Evolutionary conservation across 371 early-diverging fungal genomes (phyloP).

Genomic region (Mortierella sp.): DNA sequence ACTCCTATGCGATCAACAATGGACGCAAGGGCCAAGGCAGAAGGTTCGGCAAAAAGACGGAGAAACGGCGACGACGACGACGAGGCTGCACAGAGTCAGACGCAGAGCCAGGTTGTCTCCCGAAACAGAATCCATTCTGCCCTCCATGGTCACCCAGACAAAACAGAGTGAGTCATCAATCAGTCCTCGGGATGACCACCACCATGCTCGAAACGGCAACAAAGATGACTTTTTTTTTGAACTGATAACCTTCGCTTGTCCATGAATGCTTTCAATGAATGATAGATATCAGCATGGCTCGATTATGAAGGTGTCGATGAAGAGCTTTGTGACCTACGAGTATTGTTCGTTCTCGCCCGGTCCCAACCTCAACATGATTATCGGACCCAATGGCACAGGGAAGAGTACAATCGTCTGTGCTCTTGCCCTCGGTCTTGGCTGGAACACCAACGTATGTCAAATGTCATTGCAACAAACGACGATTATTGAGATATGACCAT

Average conservation of each 20-base stretch:
- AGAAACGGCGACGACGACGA: conserved; percentile 13
- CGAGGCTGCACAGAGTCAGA: background rate
- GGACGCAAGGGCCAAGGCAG: conserved; percentile 17
- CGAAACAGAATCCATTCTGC: conserved; percentile 19
- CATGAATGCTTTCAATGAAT: no score
- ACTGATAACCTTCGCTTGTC: background rate
- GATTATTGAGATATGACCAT: background rate
- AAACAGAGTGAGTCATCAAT: conserved; percentile 26
- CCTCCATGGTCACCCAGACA: conserved; percentile 21
- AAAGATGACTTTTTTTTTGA: no score
- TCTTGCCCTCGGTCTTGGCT: conserved; percentile 96
- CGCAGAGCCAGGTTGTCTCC: conserved; percentile 19
- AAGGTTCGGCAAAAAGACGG: conserved; percentile 16
- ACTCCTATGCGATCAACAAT: background rate
- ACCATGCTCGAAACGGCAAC: no score
- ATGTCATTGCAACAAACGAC: no score
- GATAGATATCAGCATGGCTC: conserved; percentile 77
- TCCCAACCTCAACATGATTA: conserved; percentile 97
- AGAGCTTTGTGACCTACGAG: conserved; percentile 95
- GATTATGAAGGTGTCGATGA: conserved; percentile 84
- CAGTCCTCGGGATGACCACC: no score
- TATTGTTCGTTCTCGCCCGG: conserved; percentile 88
- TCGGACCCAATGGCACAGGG: conserved; percentile 99
- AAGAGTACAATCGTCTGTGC: conserved; percentile 99
- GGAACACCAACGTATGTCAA: conserved; percentile 78